Evolutionary conservation across 106 monocot species (phyloP).

Genomic region (Apostasia shenzhenica): DNA sequence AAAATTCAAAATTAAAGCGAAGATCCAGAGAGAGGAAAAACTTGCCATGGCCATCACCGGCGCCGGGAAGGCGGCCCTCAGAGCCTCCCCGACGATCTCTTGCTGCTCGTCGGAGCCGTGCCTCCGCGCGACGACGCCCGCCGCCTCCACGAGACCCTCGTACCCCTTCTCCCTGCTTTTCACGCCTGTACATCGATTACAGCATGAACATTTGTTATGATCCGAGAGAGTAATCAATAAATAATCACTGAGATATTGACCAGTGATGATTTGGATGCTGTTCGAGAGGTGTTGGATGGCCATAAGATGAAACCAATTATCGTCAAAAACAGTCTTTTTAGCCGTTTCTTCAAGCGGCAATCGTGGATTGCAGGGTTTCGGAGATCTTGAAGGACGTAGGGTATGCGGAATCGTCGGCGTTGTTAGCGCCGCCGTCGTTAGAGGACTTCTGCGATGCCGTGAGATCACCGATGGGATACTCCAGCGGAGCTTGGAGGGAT

Average conservation of each 20-base stretch:
- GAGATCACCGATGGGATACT: neutral
- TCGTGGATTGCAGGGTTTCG: neutral
- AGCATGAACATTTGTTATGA: neutral
- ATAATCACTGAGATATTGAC: neutral
- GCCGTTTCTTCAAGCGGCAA: neutral
- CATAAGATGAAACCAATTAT: conserved; percentile 70
- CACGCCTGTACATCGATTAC: conserved; percentile 15
- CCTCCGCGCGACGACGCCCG: conserved; percentile 27
- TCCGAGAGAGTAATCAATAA: neutral
- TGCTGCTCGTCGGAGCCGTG: conserved; percentile 25
- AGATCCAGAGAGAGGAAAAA: neutral
- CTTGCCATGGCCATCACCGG: conserved; percentile 42
- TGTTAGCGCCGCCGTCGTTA: conserved; percentile 8
- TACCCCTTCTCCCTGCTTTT: conserved; percentile 43
- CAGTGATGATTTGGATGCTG: conserved; percentile 28
- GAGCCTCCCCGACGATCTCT: conserved; percentile 32
- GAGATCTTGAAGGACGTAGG: neutral
- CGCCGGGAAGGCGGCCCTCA: conserved; percentile 34
- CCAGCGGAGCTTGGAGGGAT: neutral
- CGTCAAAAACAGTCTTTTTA: conserved; percentile 29
- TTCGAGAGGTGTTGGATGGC: conserved; percentile 54
- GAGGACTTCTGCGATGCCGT: neutral
- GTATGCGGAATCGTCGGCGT: neutral
- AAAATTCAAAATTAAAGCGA: too few species aligned
- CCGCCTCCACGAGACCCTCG: conserved; percentile 39